A percentile compares a stretch with the other conserved stretches of the same genome.
phyloP scores from a whole-genome alignment of 257 asterid species.

The Fraxinus cuspidata region DNA sequence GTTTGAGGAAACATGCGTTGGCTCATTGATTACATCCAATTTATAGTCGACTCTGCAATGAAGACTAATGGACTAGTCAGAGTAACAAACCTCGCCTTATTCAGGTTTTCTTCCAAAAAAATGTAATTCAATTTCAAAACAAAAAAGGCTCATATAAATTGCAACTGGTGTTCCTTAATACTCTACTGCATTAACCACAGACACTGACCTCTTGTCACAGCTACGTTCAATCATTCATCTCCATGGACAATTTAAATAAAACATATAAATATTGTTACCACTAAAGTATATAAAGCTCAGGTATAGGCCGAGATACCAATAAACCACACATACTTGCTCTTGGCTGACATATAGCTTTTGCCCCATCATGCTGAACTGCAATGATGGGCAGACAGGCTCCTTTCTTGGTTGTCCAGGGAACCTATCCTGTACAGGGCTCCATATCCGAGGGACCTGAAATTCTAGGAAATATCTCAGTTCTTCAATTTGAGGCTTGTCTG shows the following conservation, averaged over 20 bases:
- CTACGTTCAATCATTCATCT: neutral
- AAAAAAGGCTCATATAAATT: neutral
- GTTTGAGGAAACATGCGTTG: neutral
- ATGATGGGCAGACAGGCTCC: slow-evolving; percentile 81
- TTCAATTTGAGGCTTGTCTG: slow-evolving; percentile 91
- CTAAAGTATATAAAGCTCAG: neutral
- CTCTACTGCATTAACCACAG: neutral
- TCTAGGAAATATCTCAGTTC: slow-evolving; percentile 84
- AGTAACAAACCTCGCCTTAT: neutral
- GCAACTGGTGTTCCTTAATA: neutral
- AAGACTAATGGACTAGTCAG: neutral
- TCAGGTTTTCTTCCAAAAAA: neutral
- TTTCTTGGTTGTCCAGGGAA: slow-evolving; percentile 78
- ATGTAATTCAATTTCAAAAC: no score
- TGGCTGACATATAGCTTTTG: slow-evolving; percentile 81
- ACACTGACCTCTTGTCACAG: neutral
- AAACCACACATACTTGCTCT: slow-evolving; percentile 58
- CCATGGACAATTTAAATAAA: neutral
- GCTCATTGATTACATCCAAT: neutral
- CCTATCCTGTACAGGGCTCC: slow-evolving; percentile 76
- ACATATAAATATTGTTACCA: neutral
- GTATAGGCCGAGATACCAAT: neutral
- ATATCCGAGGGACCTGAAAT: slow-evolving; percentile 75
- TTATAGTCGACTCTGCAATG: neutral
- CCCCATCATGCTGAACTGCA: slow-evolving; percentile 94